A percentile compares a stretch with the other conserved stretches of the same genome.
Conservation (phyloP, 192 early-diverging fungal species). For the Rhizophagus sp. region DNA sequence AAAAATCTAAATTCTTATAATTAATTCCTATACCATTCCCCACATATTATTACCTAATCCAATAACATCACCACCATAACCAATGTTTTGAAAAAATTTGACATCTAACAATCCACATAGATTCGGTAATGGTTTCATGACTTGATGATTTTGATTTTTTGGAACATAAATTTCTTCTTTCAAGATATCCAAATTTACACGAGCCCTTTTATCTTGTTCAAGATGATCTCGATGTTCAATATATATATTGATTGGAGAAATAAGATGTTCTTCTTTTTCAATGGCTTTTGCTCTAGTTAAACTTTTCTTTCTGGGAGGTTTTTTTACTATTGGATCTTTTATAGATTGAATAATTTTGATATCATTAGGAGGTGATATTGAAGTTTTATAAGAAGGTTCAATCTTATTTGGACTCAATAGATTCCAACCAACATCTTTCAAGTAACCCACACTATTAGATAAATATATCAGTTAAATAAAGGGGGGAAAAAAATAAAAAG, state of each 20-base stretch:
- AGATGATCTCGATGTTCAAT: constrained; percentile 5
- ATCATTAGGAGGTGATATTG: background rate
- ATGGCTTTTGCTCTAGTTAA: background rate
- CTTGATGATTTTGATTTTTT: background rate
- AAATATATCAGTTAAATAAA: background rate
- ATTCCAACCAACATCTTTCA: background rate
- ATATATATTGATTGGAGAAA: background rate
- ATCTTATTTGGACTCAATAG: background rate
- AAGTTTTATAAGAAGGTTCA: background rate
- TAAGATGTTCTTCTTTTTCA: background rate
- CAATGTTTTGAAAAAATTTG: background rate
- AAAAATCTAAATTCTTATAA: too few relatives aligned
- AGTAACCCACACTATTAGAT: background rate
- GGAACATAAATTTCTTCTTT: constrained; percentile 9
- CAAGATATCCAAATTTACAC: constrained; percentile 3
- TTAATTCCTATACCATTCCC: background rate
- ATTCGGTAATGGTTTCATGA: background rate
- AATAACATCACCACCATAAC: background rate
- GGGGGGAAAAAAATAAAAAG: too few relatives aligned
- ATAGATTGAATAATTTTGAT: background rate
- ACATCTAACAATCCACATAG: background rate
- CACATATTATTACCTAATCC: background rate
- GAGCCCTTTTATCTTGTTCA: background rate
- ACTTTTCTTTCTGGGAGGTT: background rate
- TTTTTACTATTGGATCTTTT: background rate